Base-by-base conservation (phyloP, 768 basidiomycete genomes). In the Rhodotorula toruloides region DNA sequence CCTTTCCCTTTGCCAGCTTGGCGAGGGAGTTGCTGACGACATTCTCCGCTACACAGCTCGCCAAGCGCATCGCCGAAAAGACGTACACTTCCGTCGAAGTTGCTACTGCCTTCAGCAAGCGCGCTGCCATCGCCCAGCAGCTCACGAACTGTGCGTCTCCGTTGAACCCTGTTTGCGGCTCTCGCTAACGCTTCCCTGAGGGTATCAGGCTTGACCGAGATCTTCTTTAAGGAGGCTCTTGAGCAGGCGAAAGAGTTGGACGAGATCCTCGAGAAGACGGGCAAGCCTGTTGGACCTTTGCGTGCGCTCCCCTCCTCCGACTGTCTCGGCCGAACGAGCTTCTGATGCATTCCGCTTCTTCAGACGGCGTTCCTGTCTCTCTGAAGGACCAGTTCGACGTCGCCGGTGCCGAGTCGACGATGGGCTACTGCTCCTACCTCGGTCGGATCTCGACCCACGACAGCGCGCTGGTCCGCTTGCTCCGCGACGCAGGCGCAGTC, bases 111-210 rank as follows among this genome's bases (percentile, higher is more conserved):
- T 90, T 86, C 77, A 84, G 82, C 71, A 90, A 90, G 76, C 80
- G 88, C 48, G 90, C 90, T 0, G 82, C 88, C 49, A 76, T 91
- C 49, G 89, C 89, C 7, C 89, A 91, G 52, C 88, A 90, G 71
- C 75, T 90, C 34, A 37, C 34, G 13, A 58, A 58, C 27, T 22
- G 87, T 88, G 59, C 73, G 82, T 75, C n/a, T 39, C 31, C 10
- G 34, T 54, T 10, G 29, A 16, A 54, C 25, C 13, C 19, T 21
- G 27, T 25, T 14, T 36, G 10, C 17, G 5, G 14, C 14, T 1
- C 29, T 31, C 34, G 29, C 42, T 22, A 25, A 31, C 29, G 29
- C 43, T 29, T 19, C n/a, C 58, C n/a, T n/a, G 32, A 29, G 21
- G 39, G 40, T 44, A 29, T 39, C 84, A 17, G 89, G 88, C 67